phyloP scores from a whole-genome alignment of 2,329 filamentous ascomycete species.

The Cordyceps javanica region DNA sequence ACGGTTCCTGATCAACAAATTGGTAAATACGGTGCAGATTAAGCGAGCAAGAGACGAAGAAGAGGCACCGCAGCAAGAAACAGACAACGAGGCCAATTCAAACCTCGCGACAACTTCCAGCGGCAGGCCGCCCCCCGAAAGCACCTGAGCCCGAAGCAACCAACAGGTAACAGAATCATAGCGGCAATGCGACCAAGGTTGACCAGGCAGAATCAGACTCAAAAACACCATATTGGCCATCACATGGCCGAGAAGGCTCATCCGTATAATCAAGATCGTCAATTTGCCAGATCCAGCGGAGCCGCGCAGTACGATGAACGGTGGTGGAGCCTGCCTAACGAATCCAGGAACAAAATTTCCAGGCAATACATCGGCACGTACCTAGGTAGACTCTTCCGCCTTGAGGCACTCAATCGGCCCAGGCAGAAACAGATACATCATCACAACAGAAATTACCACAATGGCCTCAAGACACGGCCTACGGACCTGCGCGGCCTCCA shows the following conservation, averaged over 20 bases:
- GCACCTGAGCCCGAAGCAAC: not conserved
- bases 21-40: not conserved
- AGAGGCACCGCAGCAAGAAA: not conserved
- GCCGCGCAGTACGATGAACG: not conserved
- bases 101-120: not conserved
- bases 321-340: not conserved
- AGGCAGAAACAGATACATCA: not conserved
- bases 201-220: too few relatives aligned
- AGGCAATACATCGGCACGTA: constrained; percentile 1
- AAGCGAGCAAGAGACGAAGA: constrained; percentile 5
- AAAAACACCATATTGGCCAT: too few relatives aligned
- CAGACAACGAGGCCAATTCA: not conserved
- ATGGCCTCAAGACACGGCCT: constrained; percentile 22
- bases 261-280: not conserved
- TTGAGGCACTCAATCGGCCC: not conserved
- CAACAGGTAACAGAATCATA: not conserved
- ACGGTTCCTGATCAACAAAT: not conserved
- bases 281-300: not conserved
- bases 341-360: constrained; percentile 6
- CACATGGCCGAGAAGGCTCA: not conserved
- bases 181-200: too few relatives aligned
- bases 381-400: not conserved
- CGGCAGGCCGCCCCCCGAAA: not conserved
- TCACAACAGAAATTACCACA: not conserved
- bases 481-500: constrained; percentile 21